Conservation (phyloP, 257 asterid genomes). For the Apocynum venetum region DNA sequence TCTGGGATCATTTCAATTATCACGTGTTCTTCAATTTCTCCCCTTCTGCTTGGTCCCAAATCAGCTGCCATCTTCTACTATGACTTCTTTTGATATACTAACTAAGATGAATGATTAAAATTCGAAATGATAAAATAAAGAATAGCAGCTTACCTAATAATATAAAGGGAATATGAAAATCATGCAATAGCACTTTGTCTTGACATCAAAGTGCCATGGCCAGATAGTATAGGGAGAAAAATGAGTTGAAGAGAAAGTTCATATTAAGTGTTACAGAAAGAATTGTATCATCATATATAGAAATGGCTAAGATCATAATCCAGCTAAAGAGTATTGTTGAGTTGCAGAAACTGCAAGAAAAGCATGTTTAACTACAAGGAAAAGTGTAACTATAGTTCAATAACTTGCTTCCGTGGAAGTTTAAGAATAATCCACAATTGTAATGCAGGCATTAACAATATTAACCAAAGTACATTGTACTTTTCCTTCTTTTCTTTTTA, state of each 20-base stretch:
- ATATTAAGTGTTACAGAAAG: too few relatives aligned
- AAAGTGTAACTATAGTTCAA: background rate
- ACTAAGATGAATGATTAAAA: background rate
- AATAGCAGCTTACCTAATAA: too few relatives aligned
- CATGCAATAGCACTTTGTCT: too few relatives aligned
- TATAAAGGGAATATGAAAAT: too few relatives aligned
- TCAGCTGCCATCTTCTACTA: background rate
- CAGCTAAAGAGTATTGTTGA: background rate
- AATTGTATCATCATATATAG: background rate
- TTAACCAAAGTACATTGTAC: background rate
- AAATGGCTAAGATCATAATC: background rate
- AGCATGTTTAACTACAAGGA: background rate
- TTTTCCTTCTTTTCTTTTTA: too few relatives aligned
- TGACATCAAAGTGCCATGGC: too few relatives aligned
- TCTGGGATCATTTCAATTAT: conserved; percentile 27
- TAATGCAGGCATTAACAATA: background rate
- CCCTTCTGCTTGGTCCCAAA: background rate
- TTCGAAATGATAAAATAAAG: too few relatives aligned
- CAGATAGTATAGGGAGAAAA: too few relatives aligned
- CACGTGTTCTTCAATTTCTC: conserved; percentile 19
- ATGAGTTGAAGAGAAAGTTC: too few relatives aligned
- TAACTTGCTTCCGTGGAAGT: background rate
- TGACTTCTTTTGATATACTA: too few relatives aligned
- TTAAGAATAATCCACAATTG: background rate
- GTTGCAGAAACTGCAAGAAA: conserved; percentile 4